phyloP scores from a whole-genome alignment of 176 grass and related monocot genomes.

The Oryza coarctata region DNA sequence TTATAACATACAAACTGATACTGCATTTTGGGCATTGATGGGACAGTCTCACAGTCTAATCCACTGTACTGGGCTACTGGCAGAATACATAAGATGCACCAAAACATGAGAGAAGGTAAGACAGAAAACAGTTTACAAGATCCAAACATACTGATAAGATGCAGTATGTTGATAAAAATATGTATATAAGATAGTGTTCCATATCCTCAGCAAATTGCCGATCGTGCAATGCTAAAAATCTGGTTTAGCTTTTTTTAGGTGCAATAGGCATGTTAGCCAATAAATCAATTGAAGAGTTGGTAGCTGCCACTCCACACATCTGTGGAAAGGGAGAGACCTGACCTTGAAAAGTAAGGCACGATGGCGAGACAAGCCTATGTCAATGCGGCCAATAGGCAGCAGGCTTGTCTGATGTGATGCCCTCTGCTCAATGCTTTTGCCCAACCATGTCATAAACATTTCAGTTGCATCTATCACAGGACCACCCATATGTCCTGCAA shows the following conservation, averaged over 20 bases:
- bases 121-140: slow-evolving; percentile 4
- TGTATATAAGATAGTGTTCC: not conserved
- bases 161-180: not conserved
- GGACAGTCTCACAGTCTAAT: not conserved
- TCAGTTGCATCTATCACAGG: slow-evolving; percentile 88
- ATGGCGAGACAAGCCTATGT: slow-evolving; percentile 85
- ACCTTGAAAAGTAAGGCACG: slow-evolving; percentile 95
- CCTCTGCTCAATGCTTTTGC: slow-evolving; percentile 84
- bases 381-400: slow-evolving; percentile 78
- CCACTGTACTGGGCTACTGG: slow-evolving; percentile 19
- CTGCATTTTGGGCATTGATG: slow-evolving; percentile 4
- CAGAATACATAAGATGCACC: slow-evolving; percentile 6
- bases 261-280: not conserved
- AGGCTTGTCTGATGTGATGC: slow-evolving; percentile 78
- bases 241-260: not conserved
- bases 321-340: not conserved
- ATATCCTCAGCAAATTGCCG: slow-evolving; percentile 10
- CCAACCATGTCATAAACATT: slow-evolving; percentile 70
- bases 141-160: not conserved
- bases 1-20: not conserved
- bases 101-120: slow-evolving; percentile 9
- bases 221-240: not conserved
- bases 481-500: slow-evolving; percentile 83
- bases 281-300: slow-evolving; percentile 9
- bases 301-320: not conserved